Evolutionary conservation across 2,329 filamentous ascomycete genomes (phyloP).

Genomic region (Xylaria polymorpha): DNA sequence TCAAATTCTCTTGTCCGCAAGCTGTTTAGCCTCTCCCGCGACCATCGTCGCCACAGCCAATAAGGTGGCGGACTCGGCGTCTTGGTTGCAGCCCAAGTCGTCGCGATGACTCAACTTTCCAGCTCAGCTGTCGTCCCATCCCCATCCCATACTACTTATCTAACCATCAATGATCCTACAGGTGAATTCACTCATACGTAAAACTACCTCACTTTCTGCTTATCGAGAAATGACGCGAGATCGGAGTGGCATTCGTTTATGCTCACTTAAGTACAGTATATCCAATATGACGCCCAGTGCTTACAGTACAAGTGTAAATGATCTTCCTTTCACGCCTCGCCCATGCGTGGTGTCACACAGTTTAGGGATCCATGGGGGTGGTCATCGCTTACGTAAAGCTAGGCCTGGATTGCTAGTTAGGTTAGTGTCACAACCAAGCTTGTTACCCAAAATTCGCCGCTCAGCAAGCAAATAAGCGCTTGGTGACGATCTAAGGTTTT

Average conservation of each 20-base stretch:
- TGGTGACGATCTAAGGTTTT: slow-evolving; percentile 17
- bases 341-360: slow-evolving; percentile 16
- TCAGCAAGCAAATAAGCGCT: slow-evolving; percentile 33
- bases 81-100: slow-evolving; percentile 41
- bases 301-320: slow-evolving; percentile 18
- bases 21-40: slow-evolving; percentile 41
- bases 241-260: slow-evolving; percentile 28
- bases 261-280: background rate
- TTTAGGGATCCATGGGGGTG: slow-evolving; percentile 15
- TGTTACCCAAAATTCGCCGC: slow-evolving; percentile 36
- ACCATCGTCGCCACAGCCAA: slow-evolving; percentile 40
- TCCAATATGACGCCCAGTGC: slow-evolving; percentile 19
- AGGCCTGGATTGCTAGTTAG: slow-evolving; percentile 17
- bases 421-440: slow-evolving; percentile 33
- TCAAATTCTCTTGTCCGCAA: slow-evolving; percentile 40
- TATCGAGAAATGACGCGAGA: slow-evolving; percentile 33
- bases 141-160: slow-evolving; percentile 24
- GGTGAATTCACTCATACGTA: slow-evolving; percentile 4
- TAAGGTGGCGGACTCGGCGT: slow-evolving; percentile 31
- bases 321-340: slow-evolving; percentile 25
- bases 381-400: slow-evolving; percentile 32
- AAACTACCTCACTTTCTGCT: slow-evolving; percentile 16
- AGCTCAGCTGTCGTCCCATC: slow-evolving; percentile 35
- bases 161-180: slow-evolving; percentile 17
- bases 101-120: slow-evolving; percentile 46